Conservation (phyloP, 306 rosid species). For the Lathyrus sativus region DNA sequence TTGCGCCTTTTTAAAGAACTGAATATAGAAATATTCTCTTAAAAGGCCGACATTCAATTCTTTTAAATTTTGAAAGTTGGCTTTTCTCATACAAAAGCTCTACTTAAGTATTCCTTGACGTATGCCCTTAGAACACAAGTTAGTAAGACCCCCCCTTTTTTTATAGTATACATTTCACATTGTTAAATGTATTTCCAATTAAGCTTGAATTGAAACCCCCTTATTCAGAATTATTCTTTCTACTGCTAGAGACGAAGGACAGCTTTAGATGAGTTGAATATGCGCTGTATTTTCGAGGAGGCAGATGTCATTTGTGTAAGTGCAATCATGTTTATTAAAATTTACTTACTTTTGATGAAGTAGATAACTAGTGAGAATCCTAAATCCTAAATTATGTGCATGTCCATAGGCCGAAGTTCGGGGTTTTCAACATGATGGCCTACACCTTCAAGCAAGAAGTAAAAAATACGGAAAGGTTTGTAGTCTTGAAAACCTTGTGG, state of each 20-base stretch:
- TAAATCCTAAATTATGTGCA: conserved; percentile 6
- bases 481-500: conserved; percentile 30
- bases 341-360: conserved; percentile 3
- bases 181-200: conserved; percentile 15
- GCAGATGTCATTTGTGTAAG: conserved; percentile 84
- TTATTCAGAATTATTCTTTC: conserved; percentile 30
- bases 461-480: conserved; percentile 90
- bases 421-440: conserved; percentile 81
- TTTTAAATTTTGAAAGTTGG: too few species aligned
- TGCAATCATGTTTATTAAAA: background rate
- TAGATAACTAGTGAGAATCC: conserved; percentile 7
- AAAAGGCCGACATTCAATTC: too few species aligned
- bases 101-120: too few species aligned
- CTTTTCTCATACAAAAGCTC: too few species aligned
- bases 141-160: too few species aligned
- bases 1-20: too few species aligned
- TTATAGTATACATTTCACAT: too few species aligned
- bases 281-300: conserved; percentile 89
- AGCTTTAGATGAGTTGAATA: conserved; percentile 85
- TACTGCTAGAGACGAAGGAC: conserved; percentile 82
- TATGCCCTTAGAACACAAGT: too few species aligned
- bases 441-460: conserved; percentile 97
- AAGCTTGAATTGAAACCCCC: conserved; percentile 19
- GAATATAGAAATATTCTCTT: too few species aligned
- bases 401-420: conserved; percentile 83